A percentile compares a stretch with the other conserved stretches of the same genome.
Conservation (phyloP, 371 early-diverging fungal genomes). For the Mortierella sp. region DNA sequence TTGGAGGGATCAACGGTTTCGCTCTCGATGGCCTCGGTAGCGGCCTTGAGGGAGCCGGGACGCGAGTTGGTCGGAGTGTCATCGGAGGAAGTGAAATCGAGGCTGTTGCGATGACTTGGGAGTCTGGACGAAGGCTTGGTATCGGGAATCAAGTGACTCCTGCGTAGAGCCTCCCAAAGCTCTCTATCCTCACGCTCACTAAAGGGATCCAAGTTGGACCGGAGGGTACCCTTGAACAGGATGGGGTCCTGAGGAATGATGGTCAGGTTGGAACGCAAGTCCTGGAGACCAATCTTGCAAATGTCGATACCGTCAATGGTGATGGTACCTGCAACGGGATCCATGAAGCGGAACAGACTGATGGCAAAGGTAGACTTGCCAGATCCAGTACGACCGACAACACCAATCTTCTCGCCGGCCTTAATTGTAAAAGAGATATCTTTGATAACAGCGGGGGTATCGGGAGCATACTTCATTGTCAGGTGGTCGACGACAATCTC, state of each 20-base stretch:
- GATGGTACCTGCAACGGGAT: conserved; percentile 74
- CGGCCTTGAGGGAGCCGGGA: conserved; percentile 29
- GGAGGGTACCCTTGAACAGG: conserved; percentile 75
- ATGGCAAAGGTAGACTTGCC: conserved; percentile 82
- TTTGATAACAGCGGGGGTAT: conserved; percentile 77
- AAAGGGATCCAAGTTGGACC: conserved; percentile 80
- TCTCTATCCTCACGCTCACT: conserved; percentile 69
- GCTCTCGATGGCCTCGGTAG: conserved; percentile 6
- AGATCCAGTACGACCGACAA: conserved; percentile 69
- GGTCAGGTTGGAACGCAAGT: conserved; percentile 75
- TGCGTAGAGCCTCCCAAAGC: conserved; percentile 76
- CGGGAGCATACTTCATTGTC: conserved; percentile 77
- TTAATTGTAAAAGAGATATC: conserved; percentile 60
- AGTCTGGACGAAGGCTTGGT: conserved; percentile 22
- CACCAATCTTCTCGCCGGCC: conserved; percentile 61
- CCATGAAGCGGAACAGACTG: conserved; percentile 80
- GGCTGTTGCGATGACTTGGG: conserved; percentile 36
- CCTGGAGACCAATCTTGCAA: conserved; percentile 70
- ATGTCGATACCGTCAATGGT: conserved; percentile 80
- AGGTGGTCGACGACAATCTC: conserved; percentile 75
- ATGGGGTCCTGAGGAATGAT: conserved; percentile 86
- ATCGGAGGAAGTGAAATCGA: conserved; percentile 3
- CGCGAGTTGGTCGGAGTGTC: conserved; percentile 16
- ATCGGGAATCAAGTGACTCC: conserved; percentile 62
- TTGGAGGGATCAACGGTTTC: conserved; percentile 42